Evolutionary conservation across 352 stramenopile species (phyloP).

Genomic region (Pythium rishiriense): DNA sequence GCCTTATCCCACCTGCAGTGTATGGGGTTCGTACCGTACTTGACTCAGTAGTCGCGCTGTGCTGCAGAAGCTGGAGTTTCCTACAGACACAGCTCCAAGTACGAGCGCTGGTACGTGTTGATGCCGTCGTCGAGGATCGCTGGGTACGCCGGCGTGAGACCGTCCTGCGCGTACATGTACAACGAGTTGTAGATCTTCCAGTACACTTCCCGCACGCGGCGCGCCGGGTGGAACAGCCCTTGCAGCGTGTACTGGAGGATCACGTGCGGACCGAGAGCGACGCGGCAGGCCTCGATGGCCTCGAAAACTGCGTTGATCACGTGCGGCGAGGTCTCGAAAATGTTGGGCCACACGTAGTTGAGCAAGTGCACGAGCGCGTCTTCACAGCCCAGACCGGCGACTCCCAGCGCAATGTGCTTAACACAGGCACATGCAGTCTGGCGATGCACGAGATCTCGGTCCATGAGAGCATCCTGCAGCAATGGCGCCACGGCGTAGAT

Average conservation of each 20-base stretch:
- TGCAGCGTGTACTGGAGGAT: slow-evolving; percentile 98
- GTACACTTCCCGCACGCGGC: slow-evolving; percentile 98
- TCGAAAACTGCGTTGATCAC: slow-evolving; percentile 99
- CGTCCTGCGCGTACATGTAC: slow-evolving; percentile 99
- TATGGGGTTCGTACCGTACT: neutral
- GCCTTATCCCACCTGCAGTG: neutral
- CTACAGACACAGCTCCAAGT: slow-evolving; percentile 90
- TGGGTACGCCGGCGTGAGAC: slow-evolving; percentile 97
- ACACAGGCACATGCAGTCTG: slow-evolving; percentile 97
- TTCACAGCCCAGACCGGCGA: slow-evolving; percentile 96
- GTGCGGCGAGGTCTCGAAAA: slow-evolving; percentile 99
- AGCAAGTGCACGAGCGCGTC: slow-evolving; percentile 97
- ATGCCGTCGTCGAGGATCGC: slow-evolving; percentile 94
- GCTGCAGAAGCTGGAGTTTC: neutral
- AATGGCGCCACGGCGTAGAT: slow-evolving; percentile 98
- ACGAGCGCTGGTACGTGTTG: slow-evolving; percentile 95
- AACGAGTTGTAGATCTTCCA: slow-evolving; percentile 99
- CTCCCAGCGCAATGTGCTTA: slow-evolving; percentile 97
- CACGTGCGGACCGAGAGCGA: slow-evolving; percentile 95
- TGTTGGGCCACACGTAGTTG: slow-evolving; percentile 99
- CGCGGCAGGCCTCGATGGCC: slow-evolving; percentile 96
- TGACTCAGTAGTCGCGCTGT: slow-evolving; percentile 5
- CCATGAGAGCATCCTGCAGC: slow-evolving; percentile 99
- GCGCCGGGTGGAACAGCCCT: slow-evolving; percentile 98
- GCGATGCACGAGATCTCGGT: slow-evolving; percentile 98